Evolutionary conservation across 2,329 filamentous ascomycete genomes (phyloP).

Genomic region (Fusarium poae): DNA sequence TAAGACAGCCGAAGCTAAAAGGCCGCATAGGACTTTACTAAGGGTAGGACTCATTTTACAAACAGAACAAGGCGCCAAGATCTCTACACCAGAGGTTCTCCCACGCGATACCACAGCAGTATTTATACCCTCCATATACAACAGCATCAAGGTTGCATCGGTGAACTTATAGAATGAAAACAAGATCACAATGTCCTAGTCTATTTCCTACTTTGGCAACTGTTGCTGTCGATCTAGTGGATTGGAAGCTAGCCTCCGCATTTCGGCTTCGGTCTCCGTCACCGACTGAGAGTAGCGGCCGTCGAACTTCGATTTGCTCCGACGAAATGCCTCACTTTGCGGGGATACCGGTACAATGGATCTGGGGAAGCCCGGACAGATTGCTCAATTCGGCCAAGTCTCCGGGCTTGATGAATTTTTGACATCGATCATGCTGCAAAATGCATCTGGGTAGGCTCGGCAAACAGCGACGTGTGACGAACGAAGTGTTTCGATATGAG

Average conservation of each 20-base stretch:
- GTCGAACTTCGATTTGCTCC: too few relatives aligned
- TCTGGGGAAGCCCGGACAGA: not conserved
- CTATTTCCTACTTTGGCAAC: not conserved
- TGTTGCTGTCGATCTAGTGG: not conserved
- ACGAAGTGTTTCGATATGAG: not conserved
- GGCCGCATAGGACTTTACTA: not conserved
- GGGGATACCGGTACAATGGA: not conserved
- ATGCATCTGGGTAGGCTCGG: too few relatives aligned
- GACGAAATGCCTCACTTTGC: not conserved
- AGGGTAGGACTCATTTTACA: not conserved
- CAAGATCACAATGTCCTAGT: not conserved
- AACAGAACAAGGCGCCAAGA: not conserved
- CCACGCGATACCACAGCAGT: not conserved
- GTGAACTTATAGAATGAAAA: not conserved
- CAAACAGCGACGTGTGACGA: not conserved
- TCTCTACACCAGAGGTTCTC: too few relatives aligned
- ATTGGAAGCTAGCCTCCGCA: conserved; percentile 11
- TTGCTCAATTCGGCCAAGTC: not conserved
- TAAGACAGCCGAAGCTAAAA: not conserved
- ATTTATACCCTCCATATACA: conserved; percentile 5
- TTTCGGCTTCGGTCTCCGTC: conserved; percentile 10
- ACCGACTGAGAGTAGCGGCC: not conserved
- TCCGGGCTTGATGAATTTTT: not conserved
- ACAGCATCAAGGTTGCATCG: conserved; percentile 7
- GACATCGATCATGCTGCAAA: not conserved